These are phyloP conservation scores for Termitomyces sp. DNA, from an alignment of 768 basidiomycete genomes.

Conservation along the genomic window DNA sequence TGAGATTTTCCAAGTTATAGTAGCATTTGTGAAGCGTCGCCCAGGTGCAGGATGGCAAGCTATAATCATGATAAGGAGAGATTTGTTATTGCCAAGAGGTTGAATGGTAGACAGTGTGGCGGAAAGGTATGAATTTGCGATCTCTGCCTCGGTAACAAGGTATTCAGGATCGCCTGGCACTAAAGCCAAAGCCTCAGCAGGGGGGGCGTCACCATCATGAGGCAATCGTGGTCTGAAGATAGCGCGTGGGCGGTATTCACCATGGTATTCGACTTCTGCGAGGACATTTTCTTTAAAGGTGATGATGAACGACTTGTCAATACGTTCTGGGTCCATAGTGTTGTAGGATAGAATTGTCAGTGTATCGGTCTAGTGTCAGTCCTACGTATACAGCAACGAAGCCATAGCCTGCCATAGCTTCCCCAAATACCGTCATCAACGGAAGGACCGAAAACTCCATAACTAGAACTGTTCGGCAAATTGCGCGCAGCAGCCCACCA, in stretches of 20 bases:
- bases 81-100: constrained; percentile 16
- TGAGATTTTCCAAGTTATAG: constrained; percentile 15
- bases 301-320: constrained; percentile 9
- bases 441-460: background rate
- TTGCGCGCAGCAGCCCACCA: constrained; percentile 2
- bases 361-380: background rate
- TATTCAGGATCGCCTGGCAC: constrained; percentile 1
- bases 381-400: background rate
- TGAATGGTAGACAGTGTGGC: constrained; percentile 17
- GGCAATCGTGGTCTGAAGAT: constrained; percentile 3
- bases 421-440: background rate
- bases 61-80: constrained; percentile 16
- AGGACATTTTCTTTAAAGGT: constrained; percentile 17
- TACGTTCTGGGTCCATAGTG: constrained; percentile 6
- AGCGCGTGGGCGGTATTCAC: constrained; percentile 11
- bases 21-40: constrained; percentile 15
- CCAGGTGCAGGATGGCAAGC: constrained; percentile 18
- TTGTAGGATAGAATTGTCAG: background rate
- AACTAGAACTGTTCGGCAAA: constrained; percentile 1
- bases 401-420: background rate
- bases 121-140: constrained; percentile 19
- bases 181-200: background rate
- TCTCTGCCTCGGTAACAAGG: constrained; percentile 19
- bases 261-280: background rate
- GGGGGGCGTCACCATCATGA: background rate